Conservation (phyloP, 306 rosid species). For the Sesbania bispinosa region DNA sequence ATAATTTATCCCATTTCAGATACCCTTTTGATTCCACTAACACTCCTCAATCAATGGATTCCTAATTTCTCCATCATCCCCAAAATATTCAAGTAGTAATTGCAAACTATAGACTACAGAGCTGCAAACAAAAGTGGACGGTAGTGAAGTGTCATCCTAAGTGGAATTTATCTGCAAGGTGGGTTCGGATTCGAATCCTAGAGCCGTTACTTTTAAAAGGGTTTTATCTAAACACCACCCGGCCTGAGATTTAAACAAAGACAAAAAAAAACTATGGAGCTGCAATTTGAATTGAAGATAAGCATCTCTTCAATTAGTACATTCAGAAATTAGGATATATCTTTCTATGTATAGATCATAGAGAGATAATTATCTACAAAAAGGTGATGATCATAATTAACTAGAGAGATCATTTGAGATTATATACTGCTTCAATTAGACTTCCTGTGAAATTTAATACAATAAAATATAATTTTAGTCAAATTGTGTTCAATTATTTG, state of each 20-base stretch:
- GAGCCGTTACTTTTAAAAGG: no score
- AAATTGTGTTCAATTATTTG: neutral
- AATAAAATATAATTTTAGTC: neutral
- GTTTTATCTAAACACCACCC: no score
- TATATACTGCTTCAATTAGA: neutral
- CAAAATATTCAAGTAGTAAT: neutral
- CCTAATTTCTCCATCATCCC: neutral
- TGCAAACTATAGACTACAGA: neutral
- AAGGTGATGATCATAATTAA: neutral
- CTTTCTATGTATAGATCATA: no score
- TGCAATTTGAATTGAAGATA: neutral
- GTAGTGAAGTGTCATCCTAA: no score
- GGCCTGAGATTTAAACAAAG: no score
- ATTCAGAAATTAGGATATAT: neutral
- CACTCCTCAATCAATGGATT: neutral
- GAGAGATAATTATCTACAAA: no score
- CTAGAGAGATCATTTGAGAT: neutral
- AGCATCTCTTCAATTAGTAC: neutral
- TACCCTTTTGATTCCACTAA: neutral
- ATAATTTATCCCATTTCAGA: neutral
- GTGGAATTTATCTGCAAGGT: no score
- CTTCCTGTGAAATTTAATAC: neutral
- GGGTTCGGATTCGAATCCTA: no score
- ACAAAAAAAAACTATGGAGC: no score
- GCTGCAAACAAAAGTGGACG: no score